Conservation (phyloP, 2,329 filamentous ascomycete genomes). For the Amesomyces nigricolor region DNA sequence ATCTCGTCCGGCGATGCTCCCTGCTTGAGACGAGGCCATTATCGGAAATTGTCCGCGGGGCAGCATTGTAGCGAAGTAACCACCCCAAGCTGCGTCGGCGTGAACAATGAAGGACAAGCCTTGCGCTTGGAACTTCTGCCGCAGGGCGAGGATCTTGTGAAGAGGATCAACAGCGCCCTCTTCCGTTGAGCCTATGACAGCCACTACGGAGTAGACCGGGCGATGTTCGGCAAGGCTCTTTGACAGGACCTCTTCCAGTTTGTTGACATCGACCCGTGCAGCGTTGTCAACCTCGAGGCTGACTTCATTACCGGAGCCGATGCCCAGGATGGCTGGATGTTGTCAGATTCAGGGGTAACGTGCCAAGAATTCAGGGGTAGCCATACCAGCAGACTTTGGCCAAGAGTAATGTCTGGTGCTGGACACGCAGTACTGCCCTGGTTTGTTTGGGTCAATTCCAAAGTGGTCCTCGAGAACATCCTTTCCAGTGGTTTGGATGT, state of each 20-base stretch:
- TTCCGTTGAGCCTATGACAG: slow-evolving; percentile 44
- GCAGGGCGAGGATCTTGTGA: slow-evolving; percentile 33
- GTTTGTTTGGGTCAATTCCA: slow-evolving; percentile 21
- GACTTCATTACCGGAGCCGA: slow-evolving; percentile 39
- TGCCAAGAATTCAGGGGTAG: too few species aligned
- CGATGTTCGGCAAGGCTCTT: slow-evolving; percentile 28
- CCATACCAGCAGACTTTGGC: slow-evolving; percentile 34
- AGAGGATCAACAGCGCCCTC: slow-evolving; percentile 42
- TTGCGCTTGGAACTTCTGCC: slow-evolving; percentile 35
- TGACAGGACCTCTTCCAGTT: slow-evolving; percentile 31
- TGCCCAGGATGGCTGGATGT: slow-evolving; percentile 35
- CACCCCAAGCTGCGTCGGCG: slow-evolving; percentile 46
- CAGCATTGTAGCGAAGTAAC: slow-evolving; percentile 45
- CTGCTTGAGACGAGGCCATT: too few species aligned
- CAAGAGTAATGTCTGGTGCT: slow-evolving; percentile 44
- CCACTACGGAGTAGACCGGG: slow-evolving; percentile 40
- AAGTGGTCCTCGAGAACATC: slow-evolving; percentile 34
- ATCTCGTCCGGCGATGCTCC: too few species aligned
- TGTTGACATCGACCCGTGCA: slow-evolving; percentile 34
- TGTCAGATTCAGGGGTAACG: too few species aligned
- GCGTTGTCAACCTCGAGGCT: slow-evolving; percentile 37
- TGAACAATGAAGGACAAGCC: slow-evolving; percentile 44
- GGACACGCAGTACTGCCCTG: slow-evolving; percentile 34
- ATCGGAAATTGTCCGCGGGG: too few species aligned
- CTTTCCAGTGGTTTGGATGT: slow-evolving; percentile 39